phyloP scores from a whole-genome alignment of 2,329 filamentous ascomycete genomes.

The Annulohypoxylon truncatum region DNA sequence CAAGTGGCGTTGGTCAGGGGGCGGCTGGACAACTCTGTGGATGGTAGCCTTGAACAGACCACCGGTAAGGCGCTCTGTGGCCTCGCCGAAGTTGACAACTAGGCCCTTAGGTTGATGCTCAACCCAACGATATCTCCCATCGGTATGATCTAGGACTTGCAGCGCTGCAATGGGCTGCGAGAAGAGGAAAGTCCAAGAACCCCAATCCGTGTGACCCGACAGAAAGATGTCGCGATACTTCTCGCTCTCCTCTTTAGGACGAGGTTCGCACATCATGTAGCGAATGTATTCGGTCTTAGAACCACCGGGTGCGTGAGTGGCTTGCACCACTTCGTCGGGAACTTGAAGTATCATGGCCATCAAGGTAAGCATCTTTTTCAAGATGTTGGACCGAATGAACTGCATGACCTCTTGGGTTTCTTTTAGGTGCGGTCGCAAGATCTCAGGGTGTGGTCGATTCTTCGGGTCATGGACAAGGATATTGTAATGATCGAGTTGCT shows the following conservation, averaged over 20 bases:
- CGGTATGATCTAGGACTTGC: not conserved
- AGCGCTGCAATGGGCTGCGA: not conserved
- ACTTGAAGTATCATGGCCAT: not conserved
- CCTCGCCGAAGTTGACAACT: not conserved
- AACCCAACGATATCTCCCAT: not conserved
- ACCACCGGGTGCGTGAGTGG: not conserved
- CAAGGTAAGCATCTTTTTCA: conserved; percentile 32
- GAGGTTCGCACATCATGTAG: not conserved
- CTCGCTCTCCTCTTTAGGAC: not conserved
- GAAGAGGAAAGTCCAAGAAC: not conserved
- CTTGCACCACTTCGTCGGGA: not conserved
- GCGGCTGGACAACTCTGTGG: not conserved
- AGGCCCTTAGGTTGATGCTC: not conserved
- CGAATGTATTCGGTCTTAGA: not conserved
- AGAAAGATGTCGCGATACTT: not conserved
- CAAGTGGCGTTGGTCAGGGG: not conserved
- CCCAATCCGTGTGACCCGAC: not conserved
- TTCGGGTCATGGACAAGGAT: conserved; percentile 42
- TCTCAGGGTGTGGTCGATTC: conserved; percentile 40
- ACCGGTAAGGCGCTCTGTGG: not conserved
- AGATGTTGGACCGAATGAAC: conserved; percentile 46
- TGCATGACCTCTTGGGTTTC: conserved; percentile 47
- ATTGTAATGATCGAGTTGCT: conserved; percentile 31
- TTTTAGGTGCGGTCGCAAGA: conserved; percentile 40
- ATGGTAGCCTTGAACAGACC: not conserved